A percentile compares a stretch with the other conserved stretches of the same genome.
Evolutionary conservation across 257 asterid species (phyloP).

Genomic region (Dorcoceras hygrometricum): DNA sequence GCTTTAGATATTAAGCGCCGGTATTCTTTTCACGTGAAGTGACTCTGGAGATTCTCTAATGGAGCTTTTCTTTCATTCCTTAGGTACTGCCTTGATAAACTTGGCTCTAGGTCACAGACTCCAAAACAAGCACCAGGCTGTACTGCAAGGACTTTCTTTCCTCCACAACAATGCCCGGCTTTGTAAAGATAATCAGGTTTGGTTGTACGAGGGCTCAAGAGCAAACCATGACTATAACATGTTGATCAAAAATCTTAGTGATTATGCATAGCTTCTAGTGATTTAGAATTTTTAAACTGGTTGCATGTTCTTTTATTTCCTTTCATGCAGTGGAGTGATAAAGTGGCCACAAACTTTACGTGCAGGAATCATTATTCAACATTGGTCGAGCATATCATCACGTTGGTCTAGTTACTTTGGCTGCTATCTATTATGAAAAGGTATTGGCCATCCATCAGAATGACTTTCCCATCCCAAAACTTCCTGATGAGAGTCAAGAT

Average conservation of each 20-base stretch:
- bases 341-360: constrained; percentile 1
- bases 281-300: too few species aligned
- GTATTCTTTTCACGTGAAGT: constrained; percentile 10
- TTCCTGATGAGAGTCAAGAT: constrained; percentile 26
- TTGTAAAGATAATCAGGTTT: constrained; percentile 62
- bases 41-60: not conserved
- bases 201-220: constrained; percentile 16
- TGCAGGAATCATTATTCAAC: constrained; percentile 69
- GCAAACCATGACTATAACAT: not conserved
- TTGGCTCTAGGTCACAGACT: constrained; percentile 74
- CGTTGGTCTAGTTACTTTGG: constrained; percentile 66
- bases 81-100: constrained; percentile 78
- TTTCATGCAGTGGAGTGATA: too few species aligned
- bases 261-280: too few species aligned
- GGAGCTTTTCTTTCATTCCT: not conserved
- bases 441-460: constrained; percentile 45
- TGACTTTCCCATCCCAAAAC: constrained; percentile 55
- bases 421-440: constrained; percentile 62
- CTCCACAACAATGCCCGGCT: constrained; percentile 54
- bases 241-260: too few species aligned
- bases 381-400: constrained; percentile 85
- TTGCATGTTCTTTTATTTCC: too few species aligned
- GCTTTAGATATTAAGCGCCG: not conserved
- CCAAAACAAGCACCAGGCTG: constrained; percentile 76
- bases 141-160: constrained; percentile 77